These are phyloP conservation scores for Hypoxylon subgilvum DNA, from an alignment of 495 filamentous ascomycete species.

Conservation along the genomic window DNA sequence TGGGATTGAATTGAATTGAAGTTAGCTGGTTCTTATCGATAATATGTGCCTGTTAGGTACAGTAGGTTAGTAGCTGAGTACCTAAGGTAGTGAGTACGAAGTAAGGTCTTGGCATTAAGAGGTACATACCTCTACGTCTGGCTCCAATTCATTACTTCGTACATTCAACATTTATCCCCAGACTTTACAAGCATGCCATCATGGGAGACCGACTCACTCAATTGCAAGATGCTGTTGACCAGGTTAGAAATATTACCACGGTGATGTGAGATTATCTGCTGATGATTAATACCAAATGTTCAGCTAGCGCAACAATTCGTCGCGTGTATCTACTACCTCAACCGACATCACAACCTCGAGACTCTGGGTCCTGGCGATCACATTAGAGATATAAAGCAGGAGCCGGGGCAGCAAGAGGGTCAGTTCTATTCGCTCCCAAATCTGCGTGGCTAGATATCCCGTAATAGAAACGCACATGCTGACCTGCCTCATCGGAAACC, in stretches of 20 bases:
- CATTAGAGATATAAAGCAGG: conserved; percentile 62
- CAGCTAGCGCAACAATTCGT: conserved; percentile 91
- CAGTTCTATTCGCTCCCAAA: conserved; percentile 3
- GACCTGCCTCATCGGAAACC: conserved; percentile 2
- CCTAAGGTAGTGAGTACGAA: no score
- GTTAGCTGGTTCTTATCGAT: no score
- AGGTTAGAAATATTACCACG: conserved; percentile 56
- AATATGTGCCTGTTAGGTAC: no score
- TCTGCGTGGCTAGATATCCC: conserved; percentile 2
- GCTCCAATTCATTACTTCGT: not conserved
- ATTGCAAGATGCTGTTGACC: conserved; percentile 91
- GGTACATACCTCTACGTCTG: not conserved
- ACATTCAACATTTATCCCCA: conserved; percentile 2
- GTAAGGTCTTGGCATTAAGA: no score
- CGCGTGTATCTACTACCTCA: conserved; percentile 80
- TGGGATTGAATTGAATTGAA: no score
- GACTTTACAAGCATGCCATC: conserved; percentile 19
- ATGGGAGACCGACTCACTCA: conserved; percentile 95
- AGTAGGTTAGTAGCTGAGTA: no score
- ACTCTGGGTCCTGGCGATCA: conserved; percentile 65
- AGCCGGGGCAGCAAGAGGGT: conserved; percentile 50
- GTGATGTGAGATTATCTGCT: not conserved
- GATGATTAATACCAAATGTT: conserved; percentile 13
- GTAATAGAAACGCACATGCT: not conserved
- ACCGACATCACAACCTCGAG: conserved; percentile 77